Base-by-base conservation (phyloP, 2,329 filamentous ascomycete genomes). In the Aspergillus latus region DNA sequence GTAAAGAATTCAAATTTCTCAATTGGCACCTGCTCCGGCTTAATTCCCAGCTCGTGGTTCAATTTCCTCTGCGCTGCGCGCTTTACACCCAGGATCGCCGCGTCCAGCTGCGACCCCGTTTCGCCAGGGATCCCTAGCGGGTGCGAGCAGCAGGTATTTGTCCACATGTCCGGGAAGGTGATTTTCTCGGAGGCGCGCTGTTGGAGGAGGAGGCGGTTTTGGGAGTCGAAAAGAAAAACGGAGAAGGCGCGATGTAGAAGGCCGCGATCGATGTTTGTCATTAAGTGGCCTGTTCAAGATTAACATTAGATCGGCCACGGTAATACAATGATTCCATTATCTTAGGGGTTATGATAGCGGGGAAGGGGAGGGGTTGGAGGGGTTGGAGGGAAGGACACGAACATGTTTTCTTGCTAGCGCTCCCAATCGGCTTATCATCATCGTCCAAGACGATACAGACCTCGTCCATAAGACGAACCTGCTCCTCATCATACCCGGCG, bases 91-190 rank as follows among this genome's bases (percentile, higher is more conserved):
- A 85, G 80, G 56, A 97, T 80, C 4, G 92, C 89, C 63, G 90
- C 89, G 49, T 87, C 82, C 43, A 99, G 81, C 64, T 88, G 88
- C 32, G 86, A 84, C 61, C 94, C 94, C 28, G 91, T 96, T 84
- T 99, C 94, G 62, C 88, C 88, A 7, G 94, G 89, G 64, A 97
- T 89, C 54, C 90, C 90, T 59, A 99, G 83, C 4, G 94, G 94
- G 76, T 99, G 94, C 39, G 94, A 99, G 82, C 94, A 99, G 83
- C 94, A 99, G 32, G 94, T 99, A 78, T 99, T 99, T 62, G 94
- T 99, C 94, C 94, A 99, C 88, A 97, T 92, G 73, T 96, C 91
- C 49, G 94, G 93, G 78, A 99, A 99, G 5, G 94, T 99, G 72
- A 99, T 99, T 82, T 99, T 99, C 80, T 97, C 93, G 40, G 87